Percentiles rank a stretch among this genome's conserved stretches.
These are phyloP conservation scores for Nicotiana rustica DNA, from an alignment of 305 asterid genomes.

Conservation along the genomic window DNA sequence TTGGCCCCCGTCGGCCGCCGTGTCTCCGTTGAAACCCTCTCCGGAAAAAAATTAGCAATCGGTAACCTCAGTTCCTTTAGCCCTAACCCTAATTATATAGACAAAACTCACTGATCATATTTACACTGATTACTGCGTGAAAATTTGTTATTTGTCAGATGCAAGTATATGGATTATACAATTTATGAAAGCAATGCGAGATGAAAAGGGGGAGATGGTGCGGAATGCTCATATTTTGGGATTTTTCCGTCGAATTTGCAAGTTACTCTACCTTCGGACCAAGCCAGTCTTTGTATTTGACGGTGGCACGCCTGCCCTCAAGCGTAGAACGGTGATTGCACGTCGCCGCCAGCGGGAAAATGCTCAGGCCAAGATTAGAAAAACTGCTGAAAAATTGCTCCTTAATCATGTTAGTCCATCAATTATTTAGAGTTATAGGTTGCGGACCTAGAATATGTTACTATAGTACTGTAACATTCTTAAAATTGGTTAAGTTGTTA, in stretches of 20 bases:
- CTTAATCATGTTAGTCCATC: conserved; percentile 78
- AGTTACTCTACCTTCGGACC: conserved; percentile 87
- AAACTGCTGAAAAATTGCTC: conserved; percentile 96
- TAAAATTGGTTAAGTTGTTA: background rate
- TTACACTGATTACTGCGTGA: background rate
- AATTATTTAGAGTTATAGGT: conserved; percentile 20
- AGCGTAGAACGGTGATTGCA: conserved; percentile 91
- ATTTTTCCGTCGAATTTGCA: conserved; percentile 93
- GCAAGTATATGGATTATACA: conserved; percentile 99
- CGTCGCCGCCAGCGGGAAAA: conserved; percentile 98
- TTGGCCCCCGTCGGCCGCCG: conserved; percentile 98
- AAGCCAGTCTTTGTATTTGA: conserved; percentile 96
- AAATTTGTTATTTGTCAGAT: conserved; percentile 49
- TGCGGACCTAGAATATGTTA: background rate
- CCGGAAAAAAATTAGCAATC: conserved; percentile 92
- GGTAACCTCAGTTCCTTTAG: conserved; percentile 49
- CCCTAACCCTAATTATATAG: conserved; percentile 44
- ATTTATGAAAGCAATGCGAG: conserved; percentile 99
- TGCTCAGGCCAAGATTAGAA: conserved; percentile 95
- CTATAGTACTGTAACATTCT: background rate
- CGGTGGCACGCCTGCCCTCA: conserved; percentile 95
- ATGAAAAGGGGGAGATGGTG: conserved; percentile 96
- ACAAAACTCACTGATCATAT: background rate
- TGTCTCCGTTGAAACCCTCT: conserved; percentile 93
- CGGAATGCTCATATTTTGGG: conserved; percentile 91